These are phyloP conservation scores for Malassezia restricta DNA, from an alignment of 1,284 basidiomycete species.

Conservation along the genomic window DNA sequence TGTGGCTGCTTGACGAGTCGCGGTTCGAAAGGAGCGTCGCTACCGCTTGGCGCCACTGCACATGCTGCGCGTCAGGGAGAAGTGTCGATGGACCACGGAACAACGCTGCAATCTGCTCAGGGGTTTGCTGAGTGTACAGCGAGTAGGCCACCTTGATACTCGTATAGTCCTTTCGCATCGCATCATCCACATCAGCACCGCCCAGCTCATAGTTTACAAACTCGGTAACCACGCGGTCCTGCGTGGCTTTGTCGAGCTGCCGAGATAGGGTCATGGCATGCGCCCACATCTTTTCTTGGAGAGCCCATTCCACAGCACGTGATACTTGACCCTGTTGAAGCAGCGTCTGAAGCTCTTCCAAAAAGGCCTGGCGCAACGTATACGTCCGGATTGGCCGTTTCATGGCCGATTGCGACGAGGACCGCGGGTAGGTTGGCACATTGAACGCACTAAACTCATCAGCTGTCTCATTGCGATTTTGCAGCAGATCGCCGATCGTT, in stretches of 20 bases:
- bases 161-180: constrained; percentile 23
- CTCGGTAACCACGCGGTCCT: constrained; percentile 77
- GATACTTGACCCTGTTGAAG: constrained; percentile 61
- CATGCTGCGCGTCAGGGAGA: constrained; percentile 14
- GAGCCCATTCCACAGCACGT: constrained; percentile 75
- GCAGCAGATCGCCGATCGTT: not conserved
- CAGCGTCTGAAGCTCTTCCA: constrained; percentile 34
- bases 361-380: constrained; percentile 25
- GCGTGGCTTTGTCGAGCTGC: constrained; percentile 79
- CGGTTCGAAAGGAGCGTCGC: constrained; percentile 72
- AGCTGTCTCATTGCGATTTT: not conserved
- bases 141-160: constrained; percentile 40
- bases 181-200: constrained; percentile 18
- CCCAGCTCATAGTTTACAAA: constrained; percentile 72
- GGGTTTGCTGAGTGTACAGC: constrained; percentile 34
- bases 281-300: constrained; percentile 79
- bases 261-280: constrained; percentile 93
- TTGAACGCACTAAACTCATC: constrained; percentile 6
- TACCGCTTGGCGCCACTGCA: constrained; percentile 54
- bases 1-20: constrained; percentile 49
- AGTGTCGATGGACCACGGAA: not conserved
- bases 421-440: constrained; percentile 11
- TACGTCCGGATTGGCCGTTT: constrained; percentile 22
- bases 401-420: constrained; percentile 6
- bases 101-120: constrained; percentile 7